Evolutionary conservation across 192 early-diverging fungal genomes (phyloP), one percentile per base, ranked within the genome.

Genomic region (Entomortierella beljakovae): DNA sequence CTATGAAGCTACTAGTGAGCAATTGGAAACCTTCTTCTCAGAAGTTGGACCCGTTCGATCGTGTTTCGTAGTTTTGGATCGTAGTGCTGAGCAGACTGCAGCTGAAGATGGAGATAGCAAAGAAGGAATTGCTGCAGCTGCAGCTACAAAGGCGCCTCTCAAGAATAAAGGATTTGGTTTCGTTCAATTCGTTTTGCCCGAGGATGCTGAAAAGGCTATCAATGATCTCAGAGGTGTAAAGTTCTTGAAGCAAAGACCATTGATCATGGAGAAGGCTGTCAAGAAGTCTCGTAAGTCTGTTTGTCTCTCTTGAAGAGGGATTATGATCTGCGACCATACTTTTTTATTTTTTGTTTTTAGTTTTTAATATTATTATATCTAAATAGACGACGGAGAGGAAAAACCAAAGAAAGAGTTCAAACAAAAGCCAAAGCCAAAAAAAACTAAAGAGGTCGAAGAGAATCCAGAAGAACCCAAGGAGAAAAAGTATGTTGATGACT

Each of bases 141-240:
- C 57, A n/a, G 50, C 57, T 29, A 28, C 65, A n/a, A 64, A 72
- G 70, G 43, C 59, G 0, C 46, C 65, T 20, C 53, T 52, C 22
- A 80, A 81, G 61, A 96, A 95, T 81, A 92, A 89, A 49, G 97
- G 97, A 8, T 98, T 89, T 82, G 97, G 97, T 20, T 99, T 94
- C 81, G 96, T 99, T 6, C 90, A 95, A 68, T 99, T 90, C 72
- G 92, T 90, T 2, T 56, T 95, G 33, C 80, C 84, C 26, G 92
- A 94, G 46, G 95, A 95, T 82, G 94, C 96, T 2, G 81, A 88
- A 31, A 83, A 87, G 28, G 97, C 97, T 2, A 57, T 99, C 31
- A 80, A 86, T 29, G 91, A 93, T 56, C 84, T 99, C 13, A 87
- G 91, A 46, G 86, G 91, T 33, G 81, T 70, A 15, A 91, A 93